Base-by-base conservation (phyloP, 225 moss, liverwort and hornwort species). In the Sphagnum tenellum region DNA sequence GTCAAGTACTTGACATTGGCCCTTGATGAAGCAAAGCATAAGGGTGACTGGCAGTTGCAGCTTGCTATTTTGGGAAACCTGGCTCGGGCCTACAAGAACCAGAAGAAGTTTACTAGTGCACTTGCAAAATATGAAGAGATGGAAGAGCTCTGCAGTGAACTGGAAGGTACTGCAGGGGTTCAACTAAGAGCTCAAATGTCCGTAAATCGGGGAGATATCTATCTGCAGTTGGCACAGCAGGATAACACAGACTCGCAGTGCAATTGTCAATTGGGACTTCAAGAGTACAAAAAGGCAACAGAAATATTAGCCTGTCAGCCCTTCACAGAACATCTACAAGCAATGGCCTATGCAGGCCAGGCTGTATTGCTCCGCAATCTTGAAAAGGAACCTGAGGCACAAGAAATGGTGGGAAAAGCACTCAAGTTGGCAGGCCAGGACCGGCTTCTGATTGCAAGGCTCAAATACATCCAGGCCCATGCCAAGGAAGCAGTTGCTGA, bases 391-490 rank as follows among this genome's bases (percentile, higher is more conserved):
- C 54, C 66, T 54, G 45, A 47, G 54, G 65, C 65, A 66, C 53
- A 55, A 66, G 66, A 66, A 44, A 55, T 56, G 29, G 66, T 55
- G 8, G 55, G 56, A 66, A 45, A 46, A 55, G 55, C 66, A 8
- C 66, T 29, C 29, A 29, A 54, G 53, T 54, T 54, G 53, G 53
- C 53, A 1, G 53, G 53, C 53, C 53, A 54, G 53, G 53, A 54
- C 11, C 53, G 2, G 53, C 1, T 54, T 7, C 53, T 54, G 11
- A 11, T 54, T 54, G 53, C 53, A 54, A 54, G 29, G 29, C 29
- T 1, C 53, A 54, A 54, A 7, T 54, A 54, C 11, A 54, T 54
- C 11, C 1, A 7, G 53, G 53, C 53, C 53, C 53, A 54, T 11
- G 11, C 7, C 8, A 48, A 62, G 11, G 47, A 10, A 46, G 62